Evolutionary conservation across 768 basidiomycete species (phyloP), one percentile per base, ranked within the genome.

Genomic region (Pholiota molesta): DNA sequence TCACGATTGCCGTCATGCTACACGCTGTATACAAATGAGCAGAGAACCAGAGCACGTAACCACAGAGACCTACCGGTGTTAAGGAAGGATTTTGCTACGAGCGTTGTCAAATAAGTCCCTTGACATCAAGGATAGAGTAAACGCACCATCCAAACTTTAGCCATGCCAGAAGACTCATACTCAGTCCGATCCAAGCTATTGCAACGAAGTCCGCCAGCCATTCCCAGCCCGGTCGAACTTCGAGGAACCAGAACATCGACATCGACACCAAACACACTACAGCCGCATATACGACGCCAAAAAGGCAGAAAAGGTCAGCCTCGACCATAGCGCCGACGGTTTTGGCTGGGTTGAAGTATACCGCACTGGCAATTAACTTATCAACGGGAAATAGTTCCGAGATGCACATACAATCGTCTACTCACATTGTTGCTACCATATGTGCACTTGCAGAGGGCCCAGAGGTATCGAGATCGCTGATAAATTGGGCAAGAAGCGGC

Each of bases 271-370:
- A 76, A 59, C 88, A 93, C 33, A 95, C 83, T 61, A 90, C 75
- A 0, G 90, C 81, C 3, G 95, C 83, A 65, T 91, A 91, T 0
- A 89, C 52, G 45, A 93, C 78, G 1, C 89, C 87, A 67, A 86
- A 76, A 35, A 91, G 66, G 70, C 92, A 97, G 73, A 84, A 95
- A 6, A 91, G 76, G 67, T 94, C 88, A 10, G 96, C 94, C 71
- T 98, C 94, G 44, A 97, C 73, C 95, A 99, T 99, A 0, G 84
- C 91, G 5, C 97, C 97, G 5, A 91, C 78, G 0, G 94, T 95
- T 70, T 97, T 95, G 28, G 95, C 95, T 4, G 97, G 97, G 67
- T 96, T 94, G 73, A 87, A 98, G 74, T 98, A 95, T 0, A 93
- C 91, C 5, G 86, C 86, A 62, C 92, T 89, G 66, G 52, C 59